phyloP scores from a whole-genome alignment of 2,329 filamentous ascomycete genomes.

The Penicillium sp. region DNA sequence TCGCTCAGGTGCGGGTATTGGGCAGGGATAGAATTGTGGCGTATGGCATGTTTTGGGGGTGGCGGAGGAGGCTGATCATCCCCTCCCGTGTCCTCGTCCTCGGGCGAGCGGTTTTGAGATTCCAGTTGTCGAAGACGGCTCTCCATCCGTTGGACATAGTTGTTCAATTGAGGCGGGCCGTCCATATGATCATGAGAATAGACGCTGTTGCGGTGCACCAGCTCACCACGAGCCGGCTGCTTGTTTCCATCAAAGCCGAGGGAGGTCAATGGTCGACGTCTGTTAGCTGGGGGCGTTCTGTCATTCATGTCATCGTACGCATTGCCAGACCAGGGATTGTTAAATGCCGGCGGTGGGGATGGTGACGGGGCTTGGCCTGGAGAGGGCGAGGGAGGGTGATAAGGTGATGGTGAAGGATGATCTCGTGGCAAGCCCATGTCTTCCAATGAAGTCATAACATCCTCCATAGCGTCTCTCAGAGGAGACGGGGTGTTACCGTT shows the following conservation, averaged over 20 bases:
- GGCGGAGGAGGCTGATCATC: constrained; percentile 59
- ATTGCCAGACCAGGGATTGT: constrained; percentile 84
- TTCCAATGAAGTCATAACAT: constrained; percentile 92
- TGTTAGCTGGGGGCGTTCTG: constrained; percentile 33
- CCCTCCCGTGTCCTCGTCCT: constrained; percentile 53
- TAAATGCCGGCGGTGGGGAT: constrained; percentile 56
- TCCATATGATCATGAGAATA: constrained; percentile 44
- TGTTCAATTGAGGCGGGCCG: constrained; percentile 71
- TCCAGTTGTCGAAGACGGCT: constrained; percentile 73
- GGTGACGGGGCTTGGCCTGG: constrained; percentile 53
- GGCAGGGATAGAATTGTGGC: constrained; percentile 45
- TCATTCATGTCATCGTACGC: constrained; percentile 65
- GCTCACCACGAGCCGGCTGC: constrained; percentile 59
- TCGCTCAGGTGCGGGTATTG: constrained; percentile 39
- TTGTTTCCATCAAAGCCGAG: constrained; percentile 64
- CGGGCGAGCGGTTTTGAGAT: constrained; percentile 44
- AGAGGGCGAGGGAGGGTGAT: constrained; percentile 34
- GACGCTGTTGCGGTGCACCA: constrained; percentile 47
- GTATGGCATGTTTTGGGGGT: constrained; percentile 57
- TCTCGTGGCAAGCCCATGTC: constrained; percentile 71
- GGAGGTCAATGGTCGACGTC: constrained; percentile 68
- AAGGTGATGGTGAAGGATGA: constrained; percentile 41
- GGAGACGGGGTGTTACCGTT: constrained; percentile 83
- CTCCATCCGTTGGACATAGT: constrained; percentile 92
- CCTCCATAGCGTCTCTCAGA: constrained; percentile 92